Conservation (phyloP, 441 rosid species). For the Viola pubescens region DNA sequence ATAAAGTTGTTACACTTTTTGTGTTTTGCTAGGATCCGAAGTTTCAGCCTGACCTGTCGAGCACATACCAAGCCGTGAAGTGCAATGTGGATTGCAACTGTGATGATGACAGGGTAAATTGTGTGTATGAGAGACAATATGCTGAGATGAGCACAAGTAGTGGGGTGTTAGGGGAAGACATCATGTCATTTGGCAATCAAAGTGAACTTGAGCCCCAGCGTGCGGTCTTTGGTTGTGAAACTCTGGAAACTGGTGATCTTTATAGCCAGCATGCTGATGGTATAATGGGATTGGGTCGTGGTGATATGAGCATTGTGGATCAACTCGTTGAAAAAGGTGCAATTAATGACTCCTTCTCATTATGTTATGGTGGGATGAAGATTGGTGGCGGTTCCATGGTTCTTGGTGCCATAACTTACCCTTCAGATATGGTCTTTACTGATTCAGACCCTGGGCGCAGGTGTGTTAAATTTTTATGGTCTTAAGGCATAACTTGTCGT, state of each 20-base stretch:
- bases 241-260: constrained; percentile 81
- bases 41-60: constrained; percentile 74
- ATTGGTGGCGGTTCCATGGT: constrained; percentile 92
- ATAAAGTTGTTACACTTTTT: neutral
- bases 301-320: constrained; percentile 78
- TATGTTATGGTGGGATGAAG: constrained; percentile 94
- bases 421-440: constrained; percentile 60
- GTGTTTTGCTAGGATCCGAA: constrained; percentile 64
- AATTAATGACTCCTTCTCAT: constrained; percentile 73
- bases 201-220: constrained; percentile 68
- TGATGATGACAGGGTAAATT: constrained; percentile 47
- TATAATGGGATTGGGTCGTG: constrained; percentile 87
- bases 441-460: constrained; percentile 68
- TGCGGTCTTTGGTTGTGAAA: constrained; percentile 89
- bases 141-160: constrained; percentile 91
- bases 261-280: constrained; percentile 93
- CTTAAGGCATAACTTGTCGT: constrained; percentile 9
- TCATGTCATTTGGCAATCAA: constrained; percentile 72
- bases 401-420: constrained; percentile 72
- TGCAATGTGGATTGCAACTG: constrained; percentile 76
- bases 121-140: constrained; percentile 81
- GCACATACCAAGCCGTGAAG: constrained; percentile 61
- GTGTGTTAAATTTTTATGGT: constrained; percentile 34
- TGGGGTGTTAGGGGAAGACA: constrained; percentile 79
- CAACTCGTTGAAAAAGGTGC: constrained; percentile 75